phyloP scores from a whole-genome alignment of 495 filamentous ascomycete genomes.

The Penicillium parvum region DNA sequence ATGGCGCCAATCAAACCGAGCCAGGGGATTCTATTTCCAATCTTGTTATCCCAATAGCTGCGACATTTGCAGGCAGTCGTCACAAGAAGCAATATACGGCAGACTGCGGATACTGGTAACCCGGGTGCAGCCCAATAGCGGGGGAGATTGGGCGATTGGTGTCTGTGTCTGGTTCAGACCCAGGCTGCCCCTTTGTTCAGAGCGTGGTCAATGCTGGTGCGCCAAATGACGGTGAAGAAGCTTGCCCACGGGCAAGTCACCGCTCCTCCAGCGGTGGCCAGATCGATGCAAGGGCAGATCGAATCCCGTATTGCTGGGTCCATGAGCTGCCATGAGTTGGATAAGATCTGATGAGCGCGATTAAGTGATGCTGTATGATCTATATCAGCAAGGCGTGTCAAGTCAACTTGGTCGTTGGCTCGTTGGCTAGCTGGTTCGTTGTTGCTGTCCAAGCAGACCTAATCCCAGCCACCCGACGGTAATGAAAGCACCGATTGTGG shows the following conservation, averaged over 20 bases:
- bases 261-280: background rate
- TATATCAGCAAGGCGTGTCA: too few relatives aligned
- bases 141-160: background rate
- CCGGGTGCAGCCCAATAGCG: background rate
- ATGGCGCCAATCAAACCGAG: background rate
- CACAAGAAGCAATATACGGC: background rate
- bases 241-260: background rate
- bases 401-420: background rate
- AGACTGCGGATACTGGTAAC: background rate
- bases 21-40: background rate
- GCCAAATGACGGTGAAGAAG: background rate
- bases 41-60: background rate
- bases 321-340: too few relatives aligned
- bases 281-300: background rate
- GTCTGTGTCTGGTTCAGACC: background rate
- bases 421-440: too few relatives aligned
- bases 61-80: background rate
- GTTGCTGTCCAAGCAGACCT: background rate
- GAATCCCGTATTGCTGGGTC: too few relatives aligned
- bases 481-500: background rate
- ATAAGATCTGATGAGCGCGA: too few relatives aligned
- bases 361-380: too few relatives aligned
- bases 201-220: background rate
- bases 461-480: background rate
- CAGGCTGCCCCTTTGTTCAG: background rate